Evolutionary conservation across 495 filamentous ascomycete genomes (phyloP), one percentile per base, ranked within the genome.

Genomic region (Hypoxylon cercidicola): DNA sequence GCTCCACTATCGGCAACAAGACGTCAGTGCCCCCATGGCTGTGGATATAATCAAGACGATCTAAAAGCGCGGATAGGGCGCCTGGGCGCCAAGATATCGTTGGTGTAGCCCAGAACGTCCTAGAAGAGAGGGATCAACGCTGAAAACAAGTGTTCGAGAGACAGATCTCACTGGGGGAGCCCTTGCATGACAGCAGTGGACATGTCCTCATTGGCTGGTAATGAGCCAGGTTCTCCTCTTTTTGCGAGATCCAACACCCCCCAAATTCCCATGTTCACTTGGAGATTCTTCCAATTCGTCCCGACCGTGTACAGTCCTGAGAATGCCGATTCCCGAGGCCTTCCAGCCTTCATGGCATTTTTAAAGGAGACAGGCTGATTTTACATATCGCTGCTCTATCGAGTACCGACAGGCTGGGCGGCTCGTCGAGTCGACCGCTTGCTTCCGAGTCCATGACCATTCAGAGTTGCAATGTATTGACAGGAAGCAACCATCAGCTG

Each of bases 301-400:
- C 11, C 20, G 28, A 35, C 28, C 15, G 16, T 35, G 40, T n/a
- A 43, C 2, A 37, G n/a, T 13, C 47, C 30, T 68, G 52, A 54
- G 35, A 62, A 68, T 68, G 48, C 64, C 64, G 64, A 62, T 62
- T 55, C 43, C 59, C 54, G 59, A 62, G 28, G 21, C 18, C 20
- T 23, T n/a, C n/a, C n/a, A n/a, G n/a, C n/a, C n/a, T 28, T 28
- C 21, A 18, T 32, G 23, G 11, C 9, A 23, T 40, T 37, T 40
- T 23, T 39, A 57, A 53, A 40, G 0, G 46, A 35, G 18, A 45
- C 47, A 58, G 54, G 13, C 30, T 58, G 57, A 53, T 30, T 35
- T 55, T 55, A 44, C 55, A 66, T 55, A 67, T 67, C 53, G 52
- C 64, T 62, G 58, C 64, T 62, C 21, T 60, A 60, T 63, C 59